Evolutionary conservation across 192 early-diverging fungal genomes (phyloP).

Genomic region (Rhizoclosmatium globosum): DNA sequence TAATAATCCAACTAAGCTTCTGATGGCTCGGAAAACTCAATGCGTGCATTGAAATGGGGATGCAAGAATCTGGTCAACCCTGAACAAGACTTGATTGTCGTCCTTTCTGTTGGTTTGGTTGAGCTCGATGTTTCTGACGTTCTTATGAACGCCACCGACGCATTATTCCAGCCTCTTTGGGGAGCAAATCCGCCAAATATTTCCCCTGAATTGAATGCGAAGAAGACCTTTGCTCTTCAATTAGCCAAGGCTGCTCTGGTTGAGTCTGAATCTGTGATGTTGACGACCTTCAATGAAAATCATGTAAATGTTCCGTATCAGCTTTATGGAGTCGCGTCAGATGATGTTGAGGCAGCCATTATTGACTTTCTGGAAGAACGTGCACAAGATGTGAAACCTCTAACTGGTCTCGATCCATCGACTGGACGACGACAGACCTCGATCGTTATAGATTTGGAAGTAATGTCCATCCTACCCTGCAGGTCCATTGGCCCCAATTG

Average conservation of each 20-base stretch:
- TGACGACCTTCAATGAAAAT: not conserved
- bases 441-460: too few species aligned
- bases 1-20: too few species aligned
- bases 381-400: too few species aligned
- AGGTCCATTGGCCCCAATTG: too few species aligned
- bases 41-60: not conserved
- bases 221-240: not conserved
- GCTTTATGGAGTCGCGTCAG: not conserved
- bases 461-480: too few species aligned
- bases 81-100: not conserved
- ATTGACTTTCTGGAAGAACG: not conserved
- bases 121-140: slow-evolving; percentile 5
- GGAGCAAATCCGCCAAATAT: not conserved
- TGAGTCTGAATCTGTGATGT: not conserved
- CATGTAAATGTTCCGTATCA: not conserved
- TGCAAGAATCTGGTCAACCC: not conserved
- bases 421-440: too few species aligned
- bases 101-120: not conserved
- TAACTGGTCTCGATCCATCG: too few species aligned
- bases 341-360: not conserved
- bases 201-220: not conserved
- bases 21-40: not conserved
- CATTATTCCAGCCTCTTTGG: not conserved
- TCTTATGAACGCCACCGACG: not conserved
- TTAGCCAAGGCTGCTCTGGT: not conserved